These are phyloP conservation scores for Exidia glandulosa DNA, from an alignment of 768 basidiomycete species.

Conservation along the genomic window DNA sequence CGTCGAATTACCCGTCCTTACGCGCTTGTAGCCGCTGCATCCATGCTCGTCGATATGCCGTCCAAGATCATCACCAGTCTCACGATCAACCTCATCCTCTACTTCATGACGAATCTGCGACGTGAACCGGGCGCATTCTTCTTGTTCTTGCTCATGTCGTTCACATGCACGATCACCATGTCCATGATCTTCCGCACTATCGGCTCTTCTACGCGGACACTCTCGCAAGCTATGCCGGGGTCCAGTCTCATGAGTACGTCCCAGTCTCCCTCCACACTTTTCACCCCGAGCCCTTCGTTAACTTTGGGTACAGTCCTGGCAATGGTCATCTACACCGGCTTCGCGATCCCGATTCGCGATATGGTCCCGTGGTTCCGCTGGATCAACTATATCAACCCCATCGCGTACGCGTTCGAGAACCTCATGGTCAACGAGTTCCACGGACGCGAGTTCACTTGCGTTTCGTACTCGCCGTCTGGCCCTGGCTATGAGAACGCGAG, in stretches of 20 bases:
- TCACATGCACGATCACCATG: slow-evolving; percentile 20
- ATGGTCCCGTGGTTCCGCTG: slow-evolving; percentile 28
- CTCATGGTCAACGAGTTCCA: neutral
- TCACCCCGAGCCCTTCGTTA: too few relatives aligned
- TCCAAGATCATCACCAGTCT: slow-evolving; percentile 7
- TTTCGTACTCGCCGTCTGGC: neutral
- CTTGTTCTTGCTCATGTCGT: slow-evolving; percentile 29
- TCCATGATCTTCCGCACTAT: slow-evolving; percentile 14
- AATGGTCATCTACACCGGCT: slow-evolving; percentile 23
- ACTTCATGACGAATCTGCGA: slow-evolving; percentile 33
- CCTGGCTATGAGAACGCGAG: neutral
- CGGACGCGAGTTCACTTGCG: neutral
- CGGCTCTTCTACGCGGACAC: slow-evolving; percentile 26
- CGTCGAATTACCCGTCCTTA: slow-evolving; percentile 16
- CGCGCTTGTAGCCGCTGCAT: slow-evolving; percentile 4
- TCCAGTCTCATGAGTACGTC: neutral
- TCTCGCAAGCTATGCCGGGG: slow-evolving; percentile 12
- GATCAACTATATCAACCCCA: slow-evolving; percentile 28
- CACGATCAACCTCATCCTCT: slow-evolving; percentile 25
- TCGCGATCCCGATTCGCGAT: slow-evolving; percentile 20
- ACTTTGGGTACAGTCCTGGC: too few relatives aligned
- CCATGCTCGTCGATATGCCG: slow-evolving; percentile 1
- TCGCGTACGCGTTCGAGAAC: slow-evolving; percentile 11
- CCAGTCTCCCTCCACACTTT: too few relatives aligned
- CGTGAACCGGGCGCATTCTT: slow-evolving; percentile 29